Evolutionary conservation across 768 basidiomycete genomes (phyloP), one percentile per base, ranked within the genome.

Genomic region (Ephemerocybe angulata): DNA sequence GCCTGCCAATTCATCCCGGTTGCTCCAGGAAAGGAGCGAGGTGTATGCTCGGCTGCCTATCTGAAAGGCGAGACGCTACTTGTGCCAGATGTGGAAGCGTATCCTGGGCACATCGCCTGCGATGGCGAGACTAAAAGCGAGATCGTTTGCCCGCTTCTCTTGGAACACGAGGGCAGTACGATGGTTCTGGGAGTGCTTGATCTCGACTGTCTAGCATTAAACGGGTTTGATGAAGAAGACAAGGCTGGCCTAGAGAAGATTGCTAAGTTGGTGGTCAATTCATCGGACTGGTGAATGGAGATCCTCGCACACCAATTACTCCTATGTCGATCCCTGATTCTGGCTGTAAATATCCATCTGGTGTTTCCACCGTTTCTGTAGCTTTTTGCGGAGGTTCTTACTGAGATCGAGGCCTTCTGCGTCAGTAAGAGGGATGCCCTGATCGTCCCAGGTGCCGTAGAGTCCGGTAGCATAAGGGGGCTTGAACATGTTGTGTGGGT

Each of bases 21-120:
- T 38, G 64, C 74, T 4, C 72, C 77, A 15, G 76, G 73, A 0
- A 82, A 79, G 11, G 75, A 75, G 10, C 78, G 80, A n/a, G 93
- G 94, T 27, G 94, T 97, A 11, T 97, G 94, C 67, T 90, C 92
- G 5, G 86, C 85, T 48, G 86, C 87, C 1, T 96, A 83, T 68
- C 52, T 85, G 13, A 76, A 76, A 48, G 69, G 67, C 41, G 64
- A 73, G 59, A 82, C 87, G 0, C 51, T 91, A 4, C 62, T 93
- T n/a, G 91, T 97, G 1, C 71, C 75, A 19, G 81, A 95, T 56
- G 93, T 98, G 19, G 80, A 89, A 24, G 69, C 67, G 10, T 93
- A 93, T 65, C 91, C 91, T 1, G 93, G 95, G 0, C 96, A 98
- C 66, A 96, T 97, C 58, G 91, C 93, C 2, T 98, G 96, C 64